Conservation (phyloP, 2,329 filamentous ascomycete species). For the Ampelomyces quisqualis region DNA sequence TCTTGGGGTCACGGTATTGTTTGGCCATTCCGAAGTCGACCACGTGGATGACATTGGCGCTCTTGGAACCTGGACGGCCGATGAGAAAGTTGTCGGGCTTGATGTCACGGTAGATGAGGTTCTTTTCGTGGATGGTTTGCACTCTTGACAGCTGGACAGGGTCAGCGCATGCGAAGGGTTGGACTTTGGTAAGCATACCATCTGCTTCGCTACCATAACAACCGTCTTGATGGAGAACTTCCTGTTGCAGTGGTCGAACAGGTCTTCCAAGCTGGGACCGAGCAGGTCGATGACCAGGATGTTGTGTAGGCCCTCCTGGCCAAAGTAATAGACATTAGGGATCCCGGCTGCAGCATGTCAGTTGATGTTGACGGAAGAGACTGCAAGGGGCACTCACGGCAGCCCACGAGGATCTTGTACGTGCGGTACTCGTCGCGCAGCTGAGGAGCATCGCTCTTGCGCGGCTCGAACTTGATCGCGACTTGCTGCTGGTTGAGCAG, state of each 20-base stretch:
- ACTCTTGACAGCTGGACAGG: conserved; percentile 74
- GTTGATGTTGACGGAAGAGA: conserved; percentile 1
- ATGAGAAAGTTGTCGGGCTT: conserved; percentile 99
- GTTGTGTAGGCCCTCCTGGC: conserved; percentile 97
- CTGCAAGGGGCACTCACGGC: conserved; percentile 77
- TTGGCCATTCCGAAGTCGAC: conserved; percentile 99
- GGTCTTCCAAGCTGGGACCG: conserved; percentile 89
- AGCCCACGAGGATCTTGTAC: conserved; percentile 98
- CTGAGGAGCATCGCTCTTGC: conserved; percentile 98
- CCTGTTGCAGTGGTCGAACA: conserved; percentile 96
- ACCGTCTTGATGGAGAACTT: conserved; percentile 97
- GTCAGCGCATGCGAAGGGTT: conserved; percentile 11
- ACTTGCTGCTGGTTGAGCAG: conserved; percentile 98
- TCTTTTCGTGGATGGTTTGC: conserved; percentile 96
- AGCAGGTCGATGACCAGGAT: conserved; percentile 97
- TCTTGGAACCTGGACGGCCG: conserved; percentile 84
- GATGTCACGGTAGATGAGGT: conserved; percentile 98
- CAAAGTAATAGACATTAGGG: conserved; percentile 99
- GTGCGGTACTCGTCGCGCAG: conserved; percentile 97
- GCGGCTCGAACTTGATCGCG: conserved; percentile 99
- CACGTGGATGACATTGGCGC: conserved; percentile 97
- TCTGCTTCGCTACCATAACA: conserved; percentile 98
- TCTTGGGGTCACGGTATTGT: conserved; percentile 97
- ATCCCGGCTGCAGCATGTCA: conserved; percentile 71
- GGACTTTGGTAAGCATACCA: conserved; percentile 58